Evolutionary conservation across 371 early-diverging fungal genomes (phyloP).

Genomic region (Choanephora cucurbitarum): DNA sequence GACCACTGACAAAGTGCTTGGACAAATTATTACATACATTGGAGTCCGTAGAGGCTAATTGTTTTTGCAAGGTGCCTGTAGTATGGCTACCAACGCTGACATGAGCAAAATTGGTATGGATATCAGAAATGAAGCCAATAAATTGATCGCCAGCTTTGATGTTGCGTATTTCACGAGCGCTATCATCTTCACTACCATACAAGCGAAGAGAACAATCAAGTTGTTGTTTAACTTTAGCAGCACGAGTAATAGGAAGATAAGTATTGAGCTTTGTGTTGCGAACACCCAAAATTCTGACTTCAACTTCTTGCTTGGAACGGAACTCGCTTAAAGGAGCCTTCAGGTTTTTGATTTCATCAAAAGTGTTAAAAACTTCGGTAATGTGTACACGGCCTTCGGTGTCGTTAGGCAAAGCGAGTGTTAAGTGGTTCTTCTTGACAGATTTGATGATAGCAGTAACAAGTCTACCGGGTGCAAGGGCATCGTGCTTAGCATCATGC

Average conservation of each 20-base stretch:
- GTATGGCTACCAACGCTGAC: conserved; percentile 46
- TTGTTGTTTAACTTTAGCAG: conserved; percentile 25
- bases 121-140: conserved; percentile 62
- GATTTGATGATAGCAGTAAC: conserved; percentile 57
- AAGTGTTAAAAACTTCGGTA: conserved; percentile 58
- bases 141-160: conserved; percentile 51
- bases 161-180: conserved; percentile 29
- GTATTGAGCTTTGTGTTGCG: conserved; percentile 59
- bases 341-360: conserved; percentile 39
- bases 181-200: conserved; percentile 12
- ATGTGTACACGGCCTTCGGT: conserved; percentile 69
- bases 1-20: conserved; percentile 56
- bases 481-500: conserved; percentile 48
- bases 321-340: conserved; percentile 45
- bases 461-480: conserved; percentile 55
- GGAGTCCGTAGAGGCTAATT: conserved; percentile 53
- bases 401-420: conserved; percentile 64
- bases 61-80: conserved; percentile 47
- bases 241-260: conserved; percentile 64
- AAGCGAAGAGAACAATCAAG: conserved; percentile 33
- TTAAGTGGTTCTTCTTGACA: conserved; percentile 62
- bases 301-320: conserved; percentile 40
- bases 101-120: conserved; percentile 43
- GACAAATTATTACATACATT: conserved; percentile 44
- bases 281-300: conserved; percentile 68